Percentiles rank a stretch among this genome's conserved stretches.
Conservation (phyloP, 257 asterid genomes). For the Catharanthus roseus region DNA sequence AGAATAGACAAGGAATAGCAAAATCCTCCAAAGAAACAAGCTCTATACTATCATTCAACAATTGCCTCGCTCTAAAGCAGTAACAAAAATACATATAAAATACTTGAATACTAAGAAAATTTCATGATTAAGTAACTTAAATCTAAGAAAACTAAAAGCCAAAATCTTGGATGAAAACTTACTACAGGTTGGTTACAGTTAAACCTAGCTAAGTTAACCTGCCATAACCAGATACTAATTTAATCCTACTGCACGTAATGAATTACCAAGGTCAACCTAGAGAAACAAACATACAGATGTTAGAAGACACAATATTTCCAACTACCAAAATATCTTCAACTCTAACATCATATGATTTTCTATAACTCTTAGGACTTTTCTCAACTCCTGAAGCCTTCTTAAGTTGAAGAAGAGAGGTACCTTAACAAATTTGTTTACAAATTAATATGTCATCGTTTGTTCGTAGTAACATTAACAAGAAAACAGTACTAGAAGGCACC, state of each 20-base stretch:
- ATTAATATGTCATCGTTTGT: too few species aligned
- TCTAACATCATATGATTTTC: not conserved
- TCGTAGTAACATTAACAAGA: too few species aligned
- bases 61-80: not conserved
- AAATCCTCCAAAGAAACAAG: not conserved
- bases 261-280: too few species aligned
- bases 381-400: too few species aligned
- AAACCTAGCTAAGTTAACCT: not conserved
- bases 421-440: too few species aligned
- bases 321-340: not conserved
- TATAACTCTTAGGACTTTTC: not conserved
- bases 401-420: too few species aligned
- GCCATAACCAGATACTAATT: not conserved
- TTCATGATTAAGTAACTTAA: not conserved
- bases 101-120: not conserved
- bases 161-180: too few species aligned
- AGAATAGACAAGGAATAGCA: not conserved
- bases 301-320: too few species aligned
- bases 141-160: too few species aligned
- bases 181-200: not conserved
- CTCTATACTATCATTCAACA: not conserved
- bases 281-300: too few species aligned
- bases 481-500: too few species aligned
- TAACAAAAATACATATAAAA: too few species aligned
- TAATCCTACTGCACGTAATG: not conserved